Percentiles rank a stretch among this genome's conserved stretches.
Evolutionary conservation across 768 basidiomycete species (phyloP).

Genomic region (Podaxis mareebaensis): DNA sequence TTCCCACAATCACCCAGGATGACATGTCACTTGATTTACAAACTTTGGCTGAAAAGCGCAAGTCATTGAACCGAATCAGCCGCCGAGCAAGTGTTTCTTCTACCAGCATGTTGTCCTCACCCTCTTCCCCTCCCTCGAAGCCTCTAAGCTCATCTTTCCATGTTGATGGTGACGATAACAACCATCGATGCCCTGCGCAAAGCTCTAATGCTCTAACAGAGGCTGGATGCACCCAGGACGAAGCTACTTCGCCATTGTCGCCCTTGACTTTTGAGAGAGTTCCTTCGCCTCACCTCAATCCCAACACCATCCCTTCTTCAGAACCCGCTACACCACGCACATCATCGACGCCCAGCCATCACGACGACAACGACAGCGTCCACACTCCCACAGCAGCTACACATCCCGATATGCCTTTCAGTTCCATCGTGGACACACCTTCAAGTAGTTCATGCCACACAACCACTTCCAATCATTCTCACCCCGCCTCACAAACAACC

Average conservation of each 20-base stretch:
- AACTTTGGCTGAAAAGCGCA: not conserved
- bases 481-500: not conserved
- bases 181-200: not conserved
- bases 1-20: constrained; percentile 12
- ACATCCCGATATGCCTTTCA: not conserved
- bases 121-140: not conserved
- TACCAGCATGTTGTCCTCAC: constrained; percentile 12
- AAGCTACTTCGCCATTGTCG: constrained; percentile 5
- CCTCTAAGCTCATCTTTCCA: not conserved
- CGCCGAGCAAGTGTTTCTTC: constrained; percentile 10
- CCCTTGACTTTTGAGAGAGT: constrained; percentile 12
- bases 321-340: constrained; percentile 7
- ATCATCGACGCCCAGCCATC: constrained; percentile 16
- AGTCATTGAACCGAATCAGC: not conserved
- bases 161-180: not conserved
- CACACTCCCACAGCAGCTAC: constrained; percentile 1
- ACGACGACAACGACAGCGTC: constrained; percentile 16
- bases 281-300: constrained; percentile 26
- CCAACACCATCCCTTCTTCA: constrained; percentile 17
- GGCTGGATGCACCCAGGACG: constrained; percentile 15
- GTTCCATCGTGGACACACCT: not conserved
- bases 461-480: not conserved
- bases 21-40: constrained; percentile 8
- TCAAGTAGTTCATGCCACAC: not conserved
- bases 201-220: not conserved